Evolutionary conservation across 2,329 filamentous ascomycete genomes (phyloP).

Genomic region (Xylaria sp.): DNA sequence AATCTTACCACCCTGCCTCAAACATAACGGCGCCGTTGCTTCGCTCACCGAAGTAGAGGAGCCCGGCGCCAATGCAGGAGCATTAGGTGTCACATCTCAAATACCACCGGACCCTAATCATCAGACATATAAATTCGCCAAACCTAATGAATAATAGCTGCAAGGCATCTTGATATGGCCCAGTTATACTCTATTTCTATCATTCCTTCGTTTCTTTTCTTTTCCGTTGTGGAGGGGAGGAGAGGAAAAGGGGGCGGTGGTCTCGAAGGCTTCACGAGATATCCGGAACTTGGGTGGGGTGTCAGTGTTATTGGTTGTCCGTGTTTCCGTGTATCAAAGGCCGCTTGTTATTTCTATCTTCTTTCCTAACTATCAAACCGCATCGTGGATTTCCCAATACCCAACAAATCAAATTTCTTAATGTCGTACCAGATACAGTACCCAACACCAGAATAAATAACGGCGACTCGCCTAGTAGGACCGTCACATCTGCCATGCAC

Average conservation of each 20-base stretch:
- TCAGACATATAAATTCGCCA: slow-evolving; percentile 19
- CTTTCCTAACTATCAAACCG: background rate
- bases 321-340: background rate
- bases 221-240: no score
- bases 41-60: slow-evolving; percentile 20
- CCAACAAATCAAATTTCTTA: background rate
- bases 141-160: background rate
- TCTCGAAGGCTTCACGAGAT: no score
- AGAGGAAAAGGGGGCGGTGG: no score
- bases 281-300: no score
- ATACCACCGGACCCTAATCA: slow-evolving; percentile 13
- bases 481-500: background rate
- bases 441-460: no score
- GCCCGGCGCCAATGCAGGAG: background rate
- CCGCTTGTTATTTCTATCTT: background rate
- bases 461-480: background rate
- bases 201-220: background rate
- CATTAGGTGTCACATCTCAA: background rate
- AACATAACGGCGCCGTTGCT: slow-evolving; percentile 22
- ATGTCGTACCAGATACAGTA: background rate
- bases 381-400: no score
- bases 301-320: background rate
- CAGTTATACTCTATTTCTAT: background rate
- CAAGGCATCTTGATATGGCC: background rate
- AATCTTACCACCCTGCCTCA: slow-evolving; percentile 41